Base-by-base conservation (phyloP, 768 basidiomycete species). In the Boletus sp. region DNA sequence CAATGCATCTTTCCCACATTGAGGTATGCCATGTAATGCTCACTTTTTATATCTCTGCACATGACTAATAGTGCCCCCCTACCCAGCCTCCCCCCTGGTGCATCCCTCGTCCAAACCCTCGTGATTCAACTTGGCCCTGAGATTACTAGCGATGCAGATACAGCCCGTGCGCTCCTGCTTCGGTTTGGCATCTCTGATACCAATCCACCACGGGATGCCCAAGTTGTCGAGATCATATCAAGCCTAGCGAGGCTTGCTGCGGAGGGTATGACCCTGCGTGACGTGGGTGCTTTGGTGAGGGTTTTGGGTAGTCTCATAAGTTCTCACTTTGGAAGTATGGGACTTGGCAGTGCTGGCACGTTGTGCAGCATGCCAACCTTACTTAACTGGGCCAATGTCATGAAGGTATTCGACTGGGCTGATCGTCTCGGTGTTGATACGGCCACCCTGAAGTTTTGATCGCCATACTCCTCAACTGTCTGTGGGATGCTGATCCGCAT, bases 371-470 rank as follows among this genome's bases (percentile, higher is more conserved):
- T 63, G 80, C 79, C 49, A 75, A 77, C 30, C 72, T 95, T 52
- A 83, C n/a, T n/a, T n/a, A n/a, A 90, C 65, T 96, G 93, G 92
- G 79, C 92, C 33, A 83, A 77, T 55, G 84, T 93, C 59, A 86
- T 98, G 67, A 84, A 85, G 60, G 83, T 89, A 4, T 96, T 96
- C 66, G 96, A 98, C 77, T 81, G 85, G 72, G 79, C 87, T 7
- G 87, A 91, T 69, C 84, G 92, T 46, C 84, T 86, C 58, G 89
- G 90, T 6, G 90, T 94, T 14, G 93, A 96, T 69, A 94, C 92
- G 4, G 87, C 90, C 33, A 92, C 92, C 0, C 74, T 98, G 62
- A 94, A 95, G 65, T 81, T 97, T 75, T 98, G 64, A 91, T 96
- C 50, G 87, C 92, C 57, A 86, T 98, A 52, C 84, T 98, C 20